Percentiles rank a stretch among this genome's conserved stretches.
These are phyloP conservation scores for Chlamydomonas applanata DNA, from an alignment of 139 green algal species.

Conservation along the genomic window DNA sequence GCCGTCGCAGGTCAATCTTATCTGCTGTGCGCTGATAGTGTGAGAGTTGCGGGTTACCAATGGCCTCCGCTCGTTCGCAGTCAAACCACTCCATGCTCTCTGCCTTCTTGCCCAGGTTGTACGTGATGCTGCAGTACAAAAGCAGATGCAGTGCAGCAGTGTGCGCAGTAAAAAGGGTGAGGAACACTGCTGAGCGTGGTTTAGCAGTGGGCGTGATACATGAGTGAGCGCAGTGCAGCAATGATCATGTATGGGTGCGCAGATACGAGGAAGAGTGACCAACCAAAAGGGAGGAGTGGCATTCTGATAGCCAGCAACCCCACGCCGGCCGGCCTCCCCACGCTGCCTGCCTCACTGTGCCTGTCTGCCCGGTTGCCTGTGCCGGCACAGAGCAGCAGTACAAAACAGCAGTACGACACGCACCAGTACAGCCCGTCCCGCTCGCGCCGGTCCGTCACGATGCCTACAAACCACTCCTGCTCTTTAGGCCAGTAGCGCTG, in stretches of 20 bases:
- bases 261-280: too few species aligned
- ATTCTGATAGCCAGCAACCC: too few species aligned
- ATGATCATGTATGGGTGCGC: background rate
- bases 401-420: background rate
- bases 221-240: background rate
- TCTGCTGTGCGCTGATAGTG: conserved; percentile 5
- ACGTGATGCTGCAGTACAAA: conserved; percentile 34
- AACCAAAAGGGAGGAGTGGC: too few species aligned
- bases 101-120: conserved; percentile 31
- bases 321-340: too few species aligned
- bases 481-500: conserved; percentile 34
- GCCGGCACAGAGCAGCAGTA: too few species aligned
- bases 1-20: conserved; percentile 9
- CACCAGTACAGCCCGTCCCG: conserved; percentile 28
- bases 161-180: background rate
- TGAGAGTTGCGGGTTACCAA: background rate
- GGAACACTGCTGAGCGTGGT: background rate
- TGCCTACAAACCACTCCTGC: conserved; percentile 26
- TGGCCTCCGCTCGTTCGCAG: conserved; percentile 6
- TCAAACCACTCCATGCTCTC: conserved; percentile 39
- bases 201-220: background rate
- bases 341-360: too few species aligned
- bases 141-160: too few species aligned
- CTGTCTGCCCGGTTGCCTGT: too few species aligned
- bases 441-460: conserved; percentile 32